A percentile compares a stretch with the other conserved stretches of the same genome.
These are phyloP conservation scores for Termitomyces sp. DNA, from an alignment of 768 basidiomycete species.

Conservation along the genomic window DNA sequence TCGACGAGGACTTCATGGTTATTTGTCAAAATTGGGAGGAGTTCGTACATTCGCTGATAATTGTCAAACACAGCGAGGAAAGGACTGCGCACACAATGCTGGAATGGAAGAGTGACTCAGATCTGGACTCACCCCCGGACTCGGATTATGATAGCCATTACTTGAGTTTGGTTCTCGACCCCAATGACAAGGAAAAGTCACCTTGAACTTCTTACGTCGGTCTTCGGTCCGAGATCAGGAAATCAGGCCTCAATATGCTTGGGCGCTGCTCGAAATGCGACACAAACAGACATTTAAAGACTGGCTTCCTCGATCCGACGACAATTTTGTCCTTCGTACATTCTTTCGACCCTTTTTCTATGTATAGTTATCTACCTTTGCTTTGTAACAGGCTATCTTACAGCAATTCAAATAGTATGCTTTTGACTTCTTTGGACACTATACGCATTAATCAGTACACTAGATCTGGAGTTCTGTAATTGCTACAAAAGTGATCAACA, in stretches of 20 bases:
- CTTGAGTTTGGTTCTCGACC: slow-evolving; percentile 1
- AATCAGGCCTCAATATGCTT: not conserved
- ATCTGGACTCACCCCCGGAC: not conserved
- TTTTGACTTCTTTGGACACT: not conserved
- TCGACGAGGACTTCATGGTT: not conserved
- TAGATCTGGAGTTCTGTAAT: not conserved
- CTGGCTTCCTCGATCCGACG: not conserved
- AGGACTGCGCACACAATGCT: not conserved
- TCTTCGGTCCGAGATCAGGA: not conserved
- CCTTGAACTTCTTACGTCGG: not conserved
- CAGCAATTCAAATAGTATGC: not conserved
- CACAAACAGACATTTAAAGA: not conserved
- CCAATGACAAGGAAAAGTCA: not conserved
- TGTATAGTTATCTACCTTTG: not conserved
- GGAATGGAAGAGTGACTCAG: not conserved
- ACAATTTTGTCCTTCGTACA: not conserved
- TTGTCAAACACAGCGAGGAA: slow-evolving; percentile 3
- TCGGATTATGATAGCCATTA: not conserved
- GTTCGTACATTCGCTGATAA: not conserved
- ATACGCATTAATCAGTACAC: not conserved
- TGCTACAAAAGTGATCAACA: not conserved
- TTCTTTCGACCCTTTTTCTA: not conserved
- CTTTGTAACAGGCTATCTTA: not conserved
- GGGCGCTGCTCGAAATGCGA: not conserved
- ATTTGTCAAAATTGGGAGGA: slow-evolving; percentile 1